These are phyloP conservation scores for Rutstroemia sp. DNA, from an alignment of 2,329 filamentous ascomycete species.

Conservation along the genomic window DNA sequence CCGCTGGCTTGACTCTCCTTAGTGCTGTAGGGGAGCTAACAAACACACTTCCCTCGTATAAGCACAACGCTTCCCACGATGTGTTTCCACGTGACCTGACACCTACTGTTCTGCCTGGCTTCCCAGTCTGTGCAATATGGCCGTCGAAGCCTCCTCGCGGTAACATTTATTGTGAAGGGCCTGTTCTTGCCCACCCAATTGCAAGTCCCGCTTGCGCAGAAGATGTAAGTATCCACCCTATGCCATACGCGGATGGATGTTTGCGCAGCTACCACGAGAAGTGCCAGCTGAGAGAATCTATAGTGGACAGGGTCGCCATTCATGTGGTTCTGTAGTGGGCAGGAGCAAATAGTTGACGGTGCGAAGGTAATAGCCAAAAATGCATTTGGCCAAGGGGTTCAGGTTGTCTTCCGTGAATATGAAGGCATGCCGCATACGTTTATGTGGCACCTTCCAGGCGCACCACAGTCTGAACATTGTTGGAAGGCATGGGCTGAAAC, in stretches of 20 bases:
- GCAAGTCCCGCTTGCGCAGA: background rate
- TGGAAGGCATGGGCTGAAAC: background rate
- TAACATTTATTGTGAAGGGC: background rate
- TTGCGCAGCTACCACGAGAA: too few relatives aligned
- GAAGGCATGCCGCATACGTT: slow-evolving; percentile 2
- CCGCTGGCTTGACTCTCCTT: background rate
- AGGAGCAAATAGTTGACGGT: slow-evolving; percentile 3
- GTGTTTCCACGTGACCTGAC: background rate
- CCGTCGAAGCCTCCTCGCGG: background rate
- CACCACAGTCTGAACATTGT: background rate
- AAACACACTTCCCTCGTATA: background rate
- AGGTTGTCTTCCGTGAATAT: background rate
- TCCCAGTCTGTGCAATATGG: slow-evolving; percentile 1
- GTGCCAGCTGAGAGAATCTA: background rate
- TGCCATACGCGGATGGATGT: too few relatives aligned
- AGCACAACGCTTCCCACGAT: background rate
- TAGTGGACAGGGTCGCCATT: slow-evolving; percentile 3
- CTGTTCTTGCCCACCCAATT: background rate
- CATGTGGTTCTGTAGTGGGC: slow-evolving; percentile 1
- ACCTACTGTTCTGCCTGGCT: background rate
- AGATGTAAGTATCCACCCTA: background rate
- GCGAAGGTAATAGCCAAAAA: background rate
- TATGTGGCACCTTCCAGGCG: background rate
- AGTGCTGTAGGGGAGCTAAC: background rate
- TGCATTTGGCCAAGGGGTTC: background rate